Conservation (phyloP, 768 basidiomycete genomes). For the Boletus pseudo-olivaceus region DNA sequence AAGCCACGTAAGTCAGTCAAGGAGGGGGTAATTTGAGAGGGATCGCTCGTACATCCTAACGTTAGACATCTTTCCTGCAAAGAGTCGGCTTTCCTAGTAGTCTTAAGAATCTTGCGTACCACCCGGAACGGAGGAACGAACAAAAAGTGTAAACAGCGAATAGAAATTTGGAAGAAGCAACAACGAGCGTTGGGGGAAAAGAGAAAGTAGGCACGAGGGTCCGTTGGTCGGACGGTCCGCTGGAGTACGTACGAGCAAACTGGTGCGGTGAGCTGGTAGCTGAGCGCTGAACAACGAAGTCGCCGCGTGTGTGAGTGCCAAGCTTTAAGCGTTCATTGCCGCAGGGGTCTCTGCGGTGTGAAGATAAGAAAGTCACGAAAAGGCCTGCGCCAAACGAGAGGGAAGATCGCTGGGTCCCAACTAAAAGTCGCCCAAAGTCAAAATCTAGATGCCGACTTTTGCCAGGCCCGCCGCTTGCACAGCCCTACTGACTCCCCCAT, state of each 20-base stretch:
- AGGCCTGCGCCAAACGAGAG: neutral
- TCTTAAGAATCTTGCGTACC: constrained; percentile 2
- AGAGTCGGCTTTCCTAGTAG: neutral
- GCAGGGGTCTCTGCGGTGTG: neutral
- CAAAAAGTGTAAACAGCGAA: neutral
- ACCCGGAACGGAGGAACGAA: neutral
- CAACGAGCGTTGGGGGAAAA: neutral
- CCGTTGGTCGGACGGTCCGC: neutral
- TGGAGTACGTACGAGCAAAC: constrained; percentile 9
- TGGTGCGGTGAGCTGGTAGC: neutral
- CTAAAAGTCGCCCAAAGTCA: neutral
- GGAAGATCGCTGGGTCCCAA: neutral
- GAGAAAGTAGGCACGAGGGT: constrained; percentile 1
- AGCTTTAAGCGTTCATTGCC: constrained; percentile 21
- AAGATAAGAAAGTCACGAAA: neutral
- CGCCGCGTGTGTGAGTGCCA: constrained; percentile 14
- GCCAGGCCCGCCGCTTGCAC: constrained; percentile 6
- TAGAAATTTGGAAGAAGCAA: neutral
- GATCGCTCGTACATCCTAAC: constrained; percentile 41
- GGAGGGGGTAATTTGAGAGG: neutral
- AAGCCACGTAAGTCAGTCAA: constrained; percentile 5
- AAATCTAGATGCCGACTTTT: neutral
- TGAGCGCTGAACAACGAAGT: constrained; percentile 5
- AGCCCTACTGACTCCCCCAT: neutral
- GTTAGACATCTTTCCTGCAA: constrained; percentile 35